A percentile compares a stretch with the other conserved stretches of the same genome.
Conservation (phyloP, 768 basidiomycete species). For the Trametes gibbosa region DNA sequence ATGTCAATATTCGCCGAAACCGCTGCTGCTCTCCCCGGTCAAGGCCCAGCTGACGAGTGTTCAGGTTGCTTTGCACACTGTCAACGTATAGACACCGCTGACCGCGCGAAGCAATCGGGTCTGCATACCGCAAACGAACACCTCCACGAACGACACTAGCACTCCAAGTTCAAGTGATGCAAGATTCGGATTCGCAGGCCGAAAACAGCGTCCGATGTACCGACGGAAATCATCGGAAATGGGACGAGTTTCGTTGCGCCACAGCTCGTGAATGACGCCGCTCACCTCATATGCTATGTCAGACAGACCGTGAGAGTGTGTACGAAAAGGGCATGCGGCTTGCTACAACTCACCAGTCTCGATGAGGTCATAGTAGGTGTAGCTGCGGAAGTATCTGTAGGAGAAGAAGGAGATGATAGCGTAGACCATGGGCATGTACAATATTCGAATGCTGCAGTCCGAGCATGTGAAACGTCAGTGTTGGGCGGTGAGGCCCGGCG, state of each 20-base stretch:
- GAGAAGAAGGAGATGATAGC: constrained; percentile 83
- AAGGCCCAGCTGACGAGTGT: no score
- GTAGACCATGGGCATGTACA: constrained; percentile 84
- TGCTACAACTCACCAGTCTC: constrained; percentile 42
- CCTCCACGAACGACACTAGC: no score
- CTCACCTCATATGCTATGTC: constrained; percentile 64
- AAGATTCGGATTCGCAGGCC: no score
- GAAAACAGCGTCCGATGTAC: no score
- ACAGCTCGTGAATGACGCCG: not conserved
- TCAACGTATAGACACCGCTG: no score
- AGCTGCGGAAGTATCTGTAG: constrained; percentile 79
- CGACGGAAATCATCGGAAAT: not conserved
- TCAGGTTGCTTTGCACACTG: no score
- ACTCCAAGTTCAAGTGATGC: no score
- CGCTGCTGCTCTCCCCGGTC: no score
- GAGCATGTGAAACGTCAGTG: not conserved
- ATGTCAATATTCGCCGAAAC: no score
- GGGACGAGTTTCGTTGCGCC: not conserved
- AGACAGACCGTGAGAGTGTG: constrained; percentile 34
- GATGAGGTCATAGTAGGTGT: constrained; percentile 59
- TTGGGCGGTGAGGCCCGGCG: not conserved
- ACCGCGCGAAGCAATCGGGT: no score
- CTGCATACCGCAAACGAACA: no score
- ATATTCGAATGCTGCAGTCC: constrained; percentile 57
- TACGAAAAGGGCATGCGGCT: not conserved